Evolutionary conservation across 1,284 basidiomycete species (phyloP).

Genomic region (Serendipita sp.): DNA sequence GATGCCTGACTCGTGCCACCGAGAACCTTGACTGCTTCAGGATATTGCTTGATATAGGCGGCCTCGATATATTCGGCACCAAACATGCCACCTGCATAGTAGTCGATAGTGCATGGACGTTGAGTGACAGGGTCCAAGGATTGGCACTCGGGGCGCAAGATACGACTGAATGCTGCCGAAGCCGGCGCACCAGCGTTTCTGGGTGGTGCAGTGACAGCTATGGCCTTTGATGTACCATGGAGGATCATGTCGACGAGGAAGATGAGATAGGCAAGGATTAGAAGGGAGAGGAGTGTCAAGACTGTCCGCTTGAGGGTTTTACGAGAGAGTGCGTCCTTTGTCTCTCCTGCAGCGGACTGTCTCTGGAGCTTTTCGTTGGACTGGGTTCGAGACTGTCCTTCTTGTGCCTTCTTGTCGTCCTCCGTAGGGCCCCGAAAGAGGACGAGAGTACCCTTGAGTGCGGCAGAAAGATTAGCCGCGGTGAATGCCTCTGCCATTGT

Average conservation of each 20-base stretch:
- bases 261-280: not conserved
- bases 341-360: not conserved
- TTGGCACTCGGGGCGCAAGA: not conserved
- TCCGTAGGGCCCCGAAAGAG: not conserved
- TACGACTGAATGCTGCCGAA: not conserved
- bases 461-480: not conserved
- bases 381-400: not conserved
- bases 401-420: not conserved
- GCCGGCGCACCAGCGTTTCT: not conserved
- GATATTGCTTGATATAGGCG: not conserved
- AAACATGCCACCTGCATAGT: not conserved
- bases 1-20: not conserved
- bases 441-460: not conserved
- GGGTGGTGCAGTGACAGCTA: not conserved
- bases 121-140: not conserved
- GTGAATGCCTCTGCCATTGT: not conserved
- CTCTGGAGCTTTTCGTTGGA: not conserved
- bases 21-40: not conserved
- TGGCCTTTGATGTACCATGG: not conserved
- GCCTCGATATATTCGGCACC: not conserved
- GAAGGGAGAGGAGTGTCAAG: not conserved
- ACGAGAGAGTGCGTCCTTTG: not conserved
- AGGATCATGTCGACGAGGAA: conserved; percentile 6
- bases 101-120: conserved; percentile 6
- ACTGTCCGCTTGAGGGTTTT: not conserved